These are phyloP conservation scores for Colletotrichum chlorophyti DNA, from an alignment of 2,329 filamentous ascomycete species.

Conservation along the genomic window DNA sequence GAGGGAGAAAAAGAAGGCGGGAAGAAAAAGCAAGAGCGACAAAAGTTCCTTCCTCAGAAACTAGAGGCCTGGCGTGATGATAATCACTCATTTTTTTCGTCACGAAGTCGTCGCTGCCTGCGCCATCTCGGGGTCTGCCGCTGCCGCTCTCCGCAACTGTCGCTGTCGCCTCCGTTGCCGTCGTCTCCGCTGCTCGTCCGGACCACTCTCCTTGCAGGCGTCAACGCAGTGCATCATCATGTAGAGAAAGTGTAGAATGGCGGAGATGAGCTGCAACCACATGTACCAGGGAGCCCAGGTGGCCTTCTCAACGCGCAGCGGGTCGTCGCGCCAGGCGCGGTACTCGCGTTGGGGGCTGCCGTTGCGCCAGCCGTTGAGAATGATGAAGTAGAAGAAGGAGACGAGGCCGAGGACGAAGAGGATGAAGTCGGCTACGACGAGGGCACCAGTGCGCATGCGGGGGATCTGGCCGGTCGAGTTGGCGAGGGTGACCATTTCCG, in stretches of 20 bases:
- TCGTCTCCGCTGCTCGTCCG: constrained; percentile 5
- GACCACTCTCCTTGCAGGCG: constrained; percentile 19
- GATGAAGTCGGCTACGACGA: constrained; percentile 29
- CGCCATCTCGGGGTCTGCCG: constrained; percentile 7
- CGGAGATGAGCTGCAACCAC: constrained; percentile 32
- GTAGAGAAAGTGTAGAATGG: constrained; percentile 30
- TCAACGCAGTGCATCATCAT: constrained; percentile 32
- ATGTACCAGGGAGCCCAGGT: constrained; percentile 32
- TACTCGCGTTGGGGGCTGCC: constrained; percentile 19
- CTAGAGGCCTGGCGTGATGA: background rate
- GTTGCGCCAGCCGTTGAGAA: constrained; percentile 29
- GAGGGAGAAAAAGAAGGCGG: background rate
- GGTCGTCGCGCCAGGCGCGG: constrained; percentile 23
- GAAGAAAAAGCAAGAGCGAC: background rate
- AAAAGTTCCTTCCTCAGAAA: background rate
- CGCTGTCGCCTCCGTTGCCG: constrained; percentile 9
- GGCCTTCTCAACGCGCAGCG: constrained; percentile 27
- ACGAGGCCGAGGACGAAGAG: constrained; percentile 31
- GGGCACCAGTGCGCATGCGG: constrained; percentile 26
- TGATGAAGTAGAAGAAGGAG: constrained; percentile 31
- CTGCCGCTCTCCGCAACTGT: background rate
- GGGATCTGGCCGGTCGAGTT: constrained; percentile 30
- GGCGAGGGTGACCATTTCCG: constrained; percentile 35
- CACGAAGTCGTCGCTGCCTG: background rate
- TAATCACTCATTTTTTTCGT: background rate